Conservation (phyloP, 306 rosid genomes). For the Begonia masoniana region DNA sequence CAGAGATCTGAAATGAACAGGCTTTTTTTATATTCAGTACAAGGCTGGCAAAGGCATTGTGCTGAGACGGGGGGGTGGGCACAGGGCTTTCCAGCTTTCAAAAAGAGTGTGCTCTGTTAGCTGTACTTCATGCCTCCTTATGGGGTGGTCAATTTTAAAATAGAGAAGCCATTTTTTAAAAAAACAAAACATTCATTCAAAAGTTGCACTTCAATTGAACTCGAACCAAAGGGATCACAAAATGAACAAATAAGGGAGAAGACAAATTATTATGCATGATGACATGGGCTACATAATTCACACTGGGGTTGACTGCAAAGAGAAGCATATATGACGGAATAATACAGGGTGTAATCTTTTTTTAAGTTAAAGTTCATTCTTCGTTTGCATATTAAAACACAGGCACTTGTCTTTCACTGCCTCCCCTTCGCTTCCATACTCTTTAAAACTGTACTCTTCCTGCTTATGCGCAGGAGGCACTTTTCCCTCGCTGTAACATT, state of each 20-base stretch:
- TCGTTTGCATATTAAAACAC: slow-evolving; percentile 68
- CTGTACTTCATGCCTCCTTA: too few relatives aligned
- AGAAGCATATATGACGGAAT: slow-evolving; percentile 34
- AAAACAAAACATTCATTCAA: too few relatives aligned
- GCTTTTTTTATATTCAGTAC: too few relatives aligned
- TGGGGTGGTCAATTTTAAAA: too few relatives aligned
- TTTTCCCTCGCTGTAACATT: slow-evolving; percentile 97
- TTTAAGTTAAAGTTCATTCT: slow-evolving; percentile 25
- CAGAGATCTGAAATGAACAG: too few relatives aligned
- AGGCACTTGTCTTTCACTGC: slow-evolving; percentile 80
- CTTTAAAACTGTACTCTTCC: slow-evolving; percentile 87
- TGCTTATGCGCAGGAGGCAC: slow-evolving; percentile 83
- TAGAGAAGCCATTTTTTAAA: too few relatives aligned
- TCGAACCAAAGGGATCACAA: too few relatives aligned
- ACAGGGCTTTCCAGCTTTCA: too few relatives aligned
- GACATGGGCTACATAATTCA: slow-evolving; percentile 70
- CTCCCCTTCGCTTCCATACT: slow-evolving; percentile 68
- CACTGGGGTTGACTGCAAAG: slow-evolving; percentile 53
- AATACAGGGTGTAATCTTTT: slow-evolving; percentile 6
- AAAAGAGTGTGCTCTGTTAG: too few relatives aligned
- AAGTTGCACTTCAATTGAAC: too few relatives aligned
- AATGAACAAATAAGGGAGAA: slow-evolving; percentile 1
- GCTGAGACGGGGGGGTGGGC: too few relatives aligned
- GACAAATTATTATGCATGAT: slow-evolving; percentile 35
- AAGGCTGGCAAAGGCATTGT: too few relatives aligned